Evolutionary conservation across 257 asterid species (phyloP).

Genomic region (Lycium barbarum): DNA sequence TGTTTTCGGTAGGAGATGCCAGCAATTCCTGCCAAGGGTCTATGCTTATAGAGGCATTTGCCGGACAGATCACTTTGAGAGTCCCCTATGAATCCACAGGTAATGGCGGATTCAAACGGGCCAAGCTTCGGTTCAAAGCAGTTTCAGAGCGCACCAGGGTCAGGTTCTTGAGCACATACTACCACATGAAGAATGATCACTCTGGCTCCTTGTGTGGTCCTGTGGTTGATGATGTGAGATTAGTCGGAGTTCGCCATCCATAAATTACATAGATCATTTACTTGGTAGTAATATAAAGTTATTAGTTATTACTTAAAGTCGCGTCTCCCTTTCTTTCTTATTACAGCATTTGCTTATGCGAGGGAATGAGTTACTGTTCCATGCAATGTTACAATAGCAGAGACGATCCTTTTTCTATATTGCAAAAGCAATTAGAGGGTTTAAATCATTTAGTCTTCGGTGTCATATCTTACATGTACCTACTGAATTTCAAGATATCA

Average conservation of each 20-base stretch:
- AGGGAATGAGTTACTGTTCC: slow-evolving; percentile 11
- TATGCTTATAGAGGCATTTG: slow-evolving; percentile 73
- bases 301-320: background rate
- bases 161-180: slow-evolving; percentile 69
- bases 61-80: slow-evolving; percentile 48
- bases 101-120: slow-evolving; percentile 62
- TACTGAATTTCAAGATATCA: slow-evolving; percentile 5
- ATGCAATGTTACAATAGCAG: slow-evolving; percentile 6
- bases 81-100: slow-evolving; percentile 67
- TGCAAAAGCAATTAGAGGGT: slow-evolving; percentile 26
- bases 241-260: slow-evolving; percentile 48
- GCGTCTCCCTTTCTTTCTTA: background rate
- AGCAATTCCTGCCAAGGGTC: slow-evolving; percentile 70
- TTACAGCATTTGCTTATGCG: slow-evolving; percentile 12
- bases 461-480: slow-evolving; percentile 14
- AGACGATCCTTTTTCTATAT: background rate
- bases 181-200: slow-evolving; percentile 72
- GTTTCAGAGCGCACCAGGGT: slow-evolving; percentile 48
- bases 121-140: slow-evolving; percentile 61
- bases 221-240: slow-evolving; percentile 71
- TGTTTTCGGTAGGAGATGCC: slow-evolving; percentile 72
- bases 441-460: slow-evolving; percentile 16
- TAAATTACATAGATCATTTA: background rate
- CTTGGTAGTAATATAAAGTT: background rate
- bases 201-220: slow-evolving; percentile 87